Percentiles rank a stretch among this genome's conserved stretches.
Evolutionary conservation across 78 protist species (phyloP).

Genomic region (Dictyostelium capitatum): DNA sequence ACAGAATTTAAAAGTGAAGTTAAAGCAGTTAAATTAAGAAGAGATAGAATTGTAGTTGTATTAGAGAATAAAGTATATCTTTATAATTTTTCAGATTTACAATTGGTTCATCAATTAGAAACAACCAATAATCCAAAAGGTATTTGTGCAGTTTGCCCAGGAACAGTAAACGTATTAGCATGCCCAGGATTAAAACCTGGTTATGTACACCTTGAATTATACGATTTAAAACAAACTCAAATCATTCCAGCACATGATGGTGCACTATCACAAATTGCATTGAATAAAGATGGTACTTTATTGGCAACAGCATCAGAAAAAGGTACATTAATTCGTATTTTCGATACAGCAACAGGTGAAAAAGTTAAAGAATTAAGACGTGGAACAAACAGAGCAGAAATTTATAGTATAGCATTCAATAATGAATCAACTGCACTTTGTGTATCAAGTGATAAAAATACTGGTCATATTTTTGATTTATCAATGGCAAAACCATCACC

Average conservation of each 20-base stretch:
- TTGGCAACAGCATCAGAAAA: constrained; percentile 97
- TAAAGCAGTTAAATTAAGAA: constrained; percentile 94
- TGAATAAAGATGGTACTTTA: constrained; percentile 93
- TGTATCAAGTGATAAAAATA: constrained; percentile 95
- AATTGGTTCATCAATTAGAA: constrained; percentile 88
- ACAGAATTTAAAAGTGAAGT: constrained; percentile 91
- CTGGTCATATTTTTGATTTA: constrained; percentile 95
- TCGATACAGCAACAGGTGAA: constrained; percentile 91
- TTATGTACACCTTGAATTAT: constrained; percentile 77
- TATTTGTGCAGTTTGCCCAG: constrained; percentile 90
- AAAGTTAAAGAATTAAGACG: constrained; percentile 93
- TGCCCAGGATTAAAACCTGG: constrained; percentile 86
- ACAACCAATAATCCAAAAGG: constrained; percentile 96
- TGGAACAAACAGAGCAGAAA: constrained; percentile 93
- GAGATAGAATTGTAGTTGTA: constrained; percentile 97
- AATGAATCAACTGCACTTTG: constrained; percentile 87
- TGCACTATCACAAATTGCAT: constrained; percentile 86
- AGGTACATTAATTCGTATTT: constrained; percentile 97
- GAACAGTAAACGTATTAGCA: constrained; percentile 80
- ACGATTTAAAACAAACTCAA: constrained; percentile 55
- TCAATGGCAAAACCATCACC: constrained; percentile 32
- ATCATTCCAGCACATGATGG: constrained; percentile 89
- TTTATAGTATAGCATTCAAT: constrained; percentile 90
- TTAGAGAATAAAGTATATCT: constrained; percentile 91
- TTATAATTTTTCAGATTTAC: constrained; percentile 94